Percentiles rank a stretch among this genome's conserved stretches.
phyloP scores from a whole-genome alignment of 202 grass and related monocot species.

The Brachypodium distachyon region DNA sequence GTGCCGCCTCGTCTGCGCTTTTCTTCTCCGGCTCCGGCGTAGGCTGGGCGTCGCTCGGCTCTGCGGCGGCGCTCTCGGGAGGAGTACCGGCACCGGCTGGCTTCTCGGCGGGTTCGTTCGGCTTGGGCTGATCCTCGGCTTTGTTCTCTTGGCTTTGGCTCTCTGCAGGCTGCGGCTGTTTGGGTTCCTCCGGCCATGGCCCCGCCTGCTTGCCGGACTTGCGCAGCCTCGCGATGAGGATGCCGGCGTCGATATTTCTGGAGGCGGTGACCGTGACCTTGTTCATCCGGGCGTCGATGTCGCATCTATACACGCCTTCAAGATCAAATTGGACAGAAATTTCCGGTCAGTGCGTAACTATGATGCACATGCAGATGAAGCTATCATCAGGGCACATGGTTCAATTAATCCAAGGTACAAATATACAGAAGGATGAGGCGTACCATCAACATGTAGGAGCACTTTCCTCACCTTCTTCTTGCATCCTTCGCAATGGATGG shows the following conservation, averaged over 20 bases:
- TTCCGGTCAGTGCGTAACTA: not conserved
- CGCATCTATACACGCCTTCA: slow-evolving; percentile 57
- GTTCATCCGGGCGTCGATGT: slow-evolving; percentile 65
- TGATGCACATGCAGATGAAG: not conserved
- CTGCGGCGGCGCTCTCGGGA: not conserved
- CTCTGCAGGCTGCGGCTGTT: slow-evolving; percentile 7
- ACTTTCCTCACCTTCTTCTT: slow-evolving; percentile 93
- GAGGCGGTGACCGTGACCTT: slow-evolving; percentile 55
- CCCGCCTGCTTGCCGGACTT: slow-evolving; percentile 79
- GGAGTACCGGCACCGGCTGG: too few relatives aligned
- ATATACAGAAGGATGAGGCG: not conserved
- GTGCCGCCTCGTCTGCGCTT: not conserved
- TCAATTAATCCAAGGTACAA: not conserved
- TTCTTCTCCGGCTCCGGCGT: slow-evolving; percentile 18
- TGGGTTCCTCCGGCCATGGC: slow-evolving; percentile 42
- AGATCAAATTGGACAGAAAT: not conserved
- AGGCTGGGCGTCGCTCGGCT: slow-evolving; percentile 25
- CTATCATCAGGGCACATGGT: not conserved
- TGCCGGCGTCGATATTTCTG: slow-evolving; percentile 32
- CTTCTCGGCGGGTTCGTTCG: slow-evolving; percentile 30
- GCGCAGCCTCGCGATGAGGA: slow-evolving; percentile 51
- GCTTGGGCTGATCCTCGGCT: slow-evolving; percentile 21
- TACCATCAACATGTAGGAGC: slow-evolving; percentile 50
- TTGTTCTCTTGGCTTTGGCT: slow-evolving; percentile 36
- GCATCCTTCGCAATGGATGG: slow-evolving; percentile 96